Percentiles rank a stretch among this genome's conserved stretches.
Evolutionary conservation across 2,329 filamentous ascomycete species (phyloP).

Genomic region (Neonectria hederae): DNA sequence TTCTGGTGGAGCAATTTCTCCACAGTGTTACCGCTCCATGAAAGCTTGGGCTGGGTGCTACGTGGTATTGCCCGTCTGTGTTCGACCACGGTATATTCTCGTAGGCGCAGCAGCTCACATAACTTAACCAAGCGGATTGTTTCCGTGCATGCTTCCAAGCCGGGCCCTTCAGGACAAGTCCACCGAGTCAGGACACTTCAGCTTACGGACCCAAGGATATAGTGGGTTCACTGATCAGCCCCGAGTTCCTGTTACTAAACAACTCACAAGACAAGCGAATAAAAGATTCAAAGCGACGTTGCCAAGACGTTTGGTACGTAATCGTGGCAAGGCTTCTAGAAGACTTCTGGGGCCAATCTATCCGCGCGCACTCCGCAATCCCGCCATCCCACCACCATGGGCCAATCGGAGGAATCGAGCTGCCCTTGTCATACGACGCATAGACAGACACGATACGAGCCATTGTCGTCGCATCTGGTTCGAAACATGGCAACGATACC

Average conservation of each 20-base stretch:
- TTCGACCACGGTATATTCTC: too few species aligned
- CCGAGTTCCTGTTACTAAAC: neutral
- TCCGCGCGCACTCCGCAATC: neutral
- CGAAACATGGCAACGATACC: neutral
- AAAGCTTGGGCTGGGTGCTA: too few species aligned
- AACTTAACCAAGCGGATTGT: neutral
- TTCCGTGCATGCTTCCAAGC: neutral
- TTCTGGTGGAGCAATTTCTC: too few species aligned
- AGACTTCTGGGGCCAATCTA: neutral
- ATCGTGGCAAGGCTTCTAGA: neutral
- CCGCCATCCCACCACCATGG: too few species aligned
- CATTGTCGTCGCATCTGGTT: neutral
- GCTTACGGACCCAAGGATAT: neutral
- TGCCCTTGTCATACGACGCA: neutral
- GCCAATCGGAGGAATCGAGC: neutral
- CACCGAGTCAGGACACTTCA: neutral
- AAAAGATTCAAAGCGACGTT: neutral
- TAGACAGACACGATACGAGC: neutral
- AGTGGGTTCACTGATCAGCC: neutral
- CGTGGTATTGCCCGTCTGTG: too few species aligned
- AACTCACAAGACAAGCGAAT: neutral
- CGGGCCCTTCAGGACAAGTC: neutral
- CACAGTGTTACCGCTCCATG: too few species aligned
- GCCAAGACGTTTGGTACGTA: neutral
- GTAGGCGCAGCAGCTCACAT: too few species aligned